Evolutionary conservation across 495 filamentous ascomycete genomes (phyloP), one percentile per base, ranked within the genome.

Genomic region (Lophium mytilinum): DNA sequence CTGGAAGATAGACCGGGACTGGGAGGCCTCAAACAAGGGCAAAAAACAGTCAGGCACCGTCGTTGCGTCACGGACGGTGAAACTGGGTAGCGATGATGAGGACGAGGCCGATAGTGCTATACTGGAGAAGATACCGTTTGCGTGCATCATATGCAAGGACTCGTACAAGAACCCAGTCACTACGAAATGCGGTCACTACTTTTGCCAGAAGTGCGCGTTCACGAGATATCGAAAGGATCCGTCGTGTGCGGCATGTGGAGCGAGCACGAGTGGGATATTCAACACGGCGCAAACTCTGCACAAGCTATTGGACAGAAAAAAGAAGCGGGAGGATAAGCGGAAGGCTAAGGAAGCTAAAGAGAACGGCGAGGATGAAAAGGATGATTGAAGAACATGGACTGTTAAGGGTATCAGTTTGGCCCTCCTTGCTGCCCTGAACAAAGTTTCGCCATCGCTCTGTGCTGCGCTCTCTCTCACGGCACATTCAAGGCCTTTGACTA

Each of bases 151-250:
- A 56, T 98, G 93, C 75, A 83, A 83, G 65, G 81, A 82, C 41
- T 71, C 83, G 9, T 98, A 98, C 70, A 85, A 83, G 61, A 75
- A 82, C 47, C 90, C 93, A 1, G 83, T 97, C 17, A 74, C 91
- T 11, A 98, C 93, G 35, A 87, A 87, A 60, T 97, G 94, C 56
- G 85, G 89, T 4, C 94, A 97, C 69, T 97, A 96, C 65, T 98
- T 97, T 60, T 98, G 93, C 70, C 86, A 96, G 67, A 73, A 74
- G 0, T 97, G 94, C 68, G 93, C 92, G 36, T 72, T 98, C 60
- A 78, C 86, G 64, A 71, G 89, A 53, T 97, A 96, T 70, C 76
- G 84, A 58, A 87, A 83, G 68, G 85, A 86, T 59, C 90, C 89
- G 10, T 78, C 79, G 3, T 98, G 94, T 70, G 89, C 88, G 7